These are phyloP conservation scores for Clonostachys rosea DNA, from an alignment of 2,329 filamentous ascomycete species.

Conservation along the genomic window DNA sequence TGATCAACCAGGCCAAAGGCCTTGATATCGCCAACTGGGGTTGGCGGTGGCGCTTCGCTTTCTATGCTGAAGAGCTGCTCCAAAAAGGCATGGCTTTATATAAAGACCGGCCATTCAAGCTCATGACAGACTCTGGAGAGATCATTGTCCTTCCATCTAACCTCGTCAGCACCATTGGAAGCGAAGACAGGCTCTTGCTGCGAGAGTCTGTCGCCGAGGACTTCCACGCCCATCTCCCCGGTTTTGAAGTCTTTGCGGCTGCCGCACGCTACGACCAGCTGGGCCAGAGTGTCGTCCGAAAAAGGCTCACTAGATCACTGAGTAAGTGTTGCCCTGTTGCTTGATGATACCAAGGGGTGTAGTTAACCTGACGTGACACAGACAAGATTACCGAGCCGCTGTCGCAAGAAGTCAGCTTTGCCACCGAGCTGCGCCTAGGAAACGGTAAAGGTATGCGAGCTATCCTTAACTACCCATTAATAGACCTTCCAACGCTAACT, in stretches of 20 bases:
- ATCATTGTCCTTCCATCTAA: constrained; percentile 8
- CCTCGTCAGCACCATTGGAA: constrained; percentile 12
- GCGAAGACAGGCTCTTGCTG: constrained; percentile 10
- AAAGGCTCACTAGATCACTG: constrained; percentile 1
- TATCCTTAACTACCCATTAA: too few relatives aligned
- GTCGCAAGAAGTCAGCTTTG: too few relatives aligned
- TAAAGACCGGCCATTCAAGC: constrained; percentile 5
- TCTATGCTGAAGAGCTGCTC: not conserved
- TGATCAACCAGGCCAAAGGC: not conserved
- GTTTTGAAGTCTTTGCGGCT: constrained; percentile 1
- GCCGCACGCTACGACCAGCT: not conserved
- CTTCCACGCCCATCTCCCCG: constrained; percentile 1
- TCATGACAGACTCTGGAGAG: constrained; percentile 10
- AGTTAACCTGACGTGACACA: too few relatives aligned
- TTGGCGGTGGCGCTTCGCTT: not conserved
- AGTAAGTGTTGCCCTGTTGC: not conserved
- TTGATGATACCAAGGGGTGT: too few relatives aligned
- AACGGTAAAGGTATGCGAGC: too few relatives aligned
- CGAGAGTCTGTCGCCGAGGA: constrained; percentile 1
- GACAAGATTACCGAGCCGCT: too few relatives aligned
- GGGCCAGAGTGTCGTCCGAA: not conserved
- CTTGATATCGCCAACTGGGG: constrained; percentile 1
- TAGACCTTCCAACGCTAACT: too few relatives aligned
- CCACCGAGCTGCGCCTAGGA: too few relatives aligned
- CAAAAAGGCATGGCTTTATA: not conserved